Conservation (phyloP, 2,329 filamentous ascomycete genomes). For the Ophiostoma triangulosporum region DNA sequence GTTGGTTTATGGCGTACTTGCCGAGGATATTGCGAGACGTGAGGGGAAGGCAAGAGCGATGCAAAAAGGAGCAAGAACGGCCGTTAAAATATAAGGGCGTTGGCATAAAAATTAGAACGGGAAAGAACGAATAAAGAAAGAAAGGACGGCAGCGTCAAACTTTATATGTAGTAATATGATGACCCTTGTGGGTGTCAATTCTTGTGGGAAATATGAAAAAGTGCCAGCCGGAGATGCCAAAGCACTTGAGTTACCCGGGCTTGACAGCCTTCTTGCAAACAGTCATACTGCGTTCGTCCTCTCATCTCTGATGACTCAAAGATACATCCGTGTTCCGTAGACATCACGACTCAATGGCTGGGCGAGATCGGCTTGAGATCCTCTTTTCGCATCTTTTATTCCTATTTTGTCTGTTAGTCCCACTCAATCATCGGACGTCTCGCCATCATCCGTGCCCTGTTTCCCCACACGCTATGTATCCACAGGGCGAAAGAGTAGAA, state of each 20-base stretch:
- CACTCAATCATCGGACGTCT: not conserved
- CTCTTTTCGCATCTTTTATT: not conserved
- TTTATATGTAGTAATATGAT: too few relatives aligned
- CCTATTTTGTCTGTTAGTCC: not conserved
- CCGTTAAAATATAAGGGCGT: not conserved
- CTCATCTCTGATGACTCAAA: not conserved
- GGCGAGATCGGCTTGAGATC: constrained; percentile 4
- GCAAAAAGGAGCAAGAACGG: not conserved
- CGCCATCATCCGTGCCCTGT: not conserved
- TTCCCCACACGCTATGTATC: constrained; percentile 6
- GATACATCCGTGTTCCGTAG: not conserved
- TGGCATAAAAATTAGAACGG: not conserved
- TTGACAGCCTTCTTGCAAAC: too few relatives aligned
- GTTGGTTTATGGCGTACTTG: not conserved
- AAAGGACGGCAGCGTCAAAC: too few relatives aligned
- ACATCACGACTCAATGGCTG: not conserved
- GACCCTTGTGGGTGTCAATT: not conserved
- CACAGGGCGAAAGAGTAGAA: not conserved
- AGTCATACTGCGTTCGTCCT: not conserved
- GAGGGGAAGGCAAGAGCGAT: not conserved
- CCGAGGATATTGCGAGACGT: not conserved
- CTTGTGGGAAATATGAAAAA: too few relatives aligned
- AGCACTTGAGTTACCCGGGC: too few relatives aligned
- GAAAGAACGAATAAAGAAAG: not conserved
- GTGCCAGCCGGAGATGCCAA: too few relatives aligned